These are phyloP conservation scores for Rhizopus arrhizus DNA, from an alignment of 371 early-diverging fungal species.

Conservation along the genomic window DNA sequence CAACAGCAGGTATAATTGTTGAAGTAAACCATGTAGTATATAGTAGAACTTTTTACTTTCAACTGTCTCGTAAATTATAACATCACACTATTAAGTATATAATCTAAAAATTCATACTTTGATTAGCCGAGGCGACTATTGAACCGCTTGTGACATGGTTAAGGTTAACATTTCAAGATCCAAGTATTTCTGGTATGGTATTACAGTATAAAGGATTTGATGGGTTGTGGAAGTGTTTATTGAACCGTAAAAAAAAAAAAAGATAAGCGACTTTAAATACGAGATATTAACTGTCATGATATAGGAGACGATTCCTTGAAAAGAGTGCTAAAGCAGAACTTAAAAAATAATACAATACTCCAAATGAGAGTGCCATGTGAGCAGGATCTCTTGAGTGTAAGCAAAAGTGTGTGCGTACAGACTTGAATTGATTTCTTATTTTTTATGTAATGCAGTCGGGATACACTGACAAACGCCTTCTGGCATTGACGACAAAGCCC, in stretches of 20 bases:
- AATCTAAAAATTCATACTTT: background rate
- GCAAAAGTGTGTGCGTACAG: background rate
- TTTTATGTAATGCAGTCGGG: slow-evolving; percentile 39
- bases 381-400: slow-evolving; percentile 33
- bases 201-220: slow-evolving; percentile 44
- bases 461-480: slow-evolving; percentile 49
- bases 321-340: slow-evolving; percentile 32
- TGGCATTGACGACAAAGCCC: slow-evolving; percentile 37
- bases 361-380: slow-evolving; percentile 40
- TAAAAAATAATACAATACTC: slow-evolving; percentile 33
- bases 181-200: slow-evolving; percentile 50
- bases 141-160: slow-evolving; percentile 54
- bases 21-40: slow-evolving; percentile 51
- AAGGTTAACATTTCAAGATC: slow-evolving; percentile 48
- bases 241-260: slow-evolving; percentile 34
- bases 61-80: slow-evolving; percentile 42
- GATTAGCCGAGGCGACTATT: slow-evolving; percentile 54
- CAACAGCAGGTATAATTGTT: slow-evolving; percentile 40
- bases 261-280: slow-evolving; percentile 14
- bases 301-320: slow-evolving; percentile 33
- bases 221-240: slow-evolving; percentile 39
- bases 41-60: slow-evolving; percentile 48
- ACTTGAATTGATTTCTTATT: slow-evolving; percentile 23
- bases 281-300: background rate
- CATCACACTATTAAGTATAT: background rate